These are phyloP conservation scores for Neurospora tetrasperma DNA, from an alignment of 495 filamentous ascomycete species.

Conservation along the genomic window DNA sequence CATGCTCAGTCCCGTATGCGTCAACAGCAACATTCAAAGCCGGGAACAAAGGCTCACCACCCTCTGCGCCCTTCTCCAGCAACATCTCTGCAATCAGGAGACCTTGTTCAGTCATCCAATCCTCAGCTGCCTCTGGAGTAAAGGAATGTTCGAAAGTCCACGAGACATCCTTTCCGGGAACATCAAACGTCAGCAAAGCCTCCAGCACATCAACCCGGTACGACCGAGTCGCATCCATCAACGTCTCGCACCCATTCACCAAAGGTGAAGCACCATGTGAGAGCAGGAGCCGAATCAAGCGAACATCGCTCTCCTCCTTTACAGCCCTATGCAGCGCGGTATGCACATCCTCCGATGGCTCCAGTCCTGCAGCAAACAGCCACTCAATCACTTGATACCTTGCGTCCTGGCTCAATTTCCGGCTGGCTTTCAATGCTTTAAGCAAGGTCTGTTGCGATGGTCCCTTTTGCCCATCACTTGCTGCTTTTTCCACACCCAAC, in stretches of 20 bases:
- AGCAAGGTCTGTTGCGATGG: constrained; percentile 30
- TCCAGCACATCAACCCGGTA: constrained; percentile 24
- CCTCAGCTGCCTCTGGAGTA: constrained; percentile 14
- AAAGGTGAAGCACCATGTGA: constrained; percentile 31
- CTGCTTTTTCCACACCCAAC: constrained; percentile 26
- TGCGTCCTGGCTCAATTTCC: constrained; percentile 29
- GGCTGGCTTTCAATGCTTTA: constrained; percentile 33
- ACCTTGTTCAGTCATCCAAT: constrained; percentile 31
- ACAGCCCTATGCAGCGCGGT: constrained; percentile 31
- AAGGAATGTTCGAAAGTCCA: constrained; percentile 32
- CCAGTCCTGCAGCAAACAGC: constrained; percentile 34
- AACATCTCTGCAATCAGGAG: constrained; percentile 29
- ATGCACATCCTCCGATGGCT: constrained; percentile 29
- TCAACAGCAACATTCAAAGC: constrained; percentile 29
- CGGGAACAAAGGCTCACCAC: constrained; percentile 19
- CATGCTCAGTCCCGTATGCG: constrained; percentile 19
- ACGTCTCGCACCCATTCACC: constrained; percentile 32
- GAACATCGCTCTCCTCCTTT: constrained; percentile 34
- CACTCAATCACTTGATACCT: constrained; percentile 33
- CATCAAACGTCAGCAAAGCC: constrained; percentile 24
- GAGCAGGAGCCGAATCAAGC: constrained; percentile 32
- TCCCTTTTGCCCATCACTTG: constrained; percentile 20
- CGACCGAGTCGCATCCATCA: constrained; percentile 31
- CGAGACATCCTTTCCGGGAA: constrained; percentile 26
- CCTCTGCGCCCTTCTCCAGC: constrained; percentile 29